Base-by-base conservation (phyloP, 768 basidiomycete species). In the Suillus luteus region DNA sequence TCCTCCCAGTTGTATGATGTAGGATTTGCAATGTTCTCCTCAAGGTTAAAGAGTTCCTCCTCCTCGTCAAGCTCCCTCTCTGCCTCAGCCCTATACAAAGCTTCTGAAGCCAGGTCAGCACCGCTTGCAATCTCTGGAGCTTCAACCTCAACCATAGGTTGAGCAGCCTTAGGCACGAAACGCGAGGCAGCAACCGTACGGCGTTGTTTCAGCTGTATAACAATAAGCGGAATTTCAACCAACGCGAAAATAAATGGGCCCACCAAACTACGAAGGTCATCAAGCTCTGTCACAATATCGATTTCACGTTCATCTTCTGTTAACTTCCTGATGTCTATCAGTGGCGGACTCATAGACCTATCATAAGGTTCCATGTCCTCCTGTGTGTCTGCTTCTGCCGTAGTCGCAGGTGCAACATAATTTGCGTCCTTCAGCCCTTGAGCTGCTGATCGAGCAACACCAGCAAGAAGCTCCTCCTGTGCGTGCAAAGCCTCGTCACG, bases 1-100 rank as follows among this genome's bases (percentile, higher is more conserved):
- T 99, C 97, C 79, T 96, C 95, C 97, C 96, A 99, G 70, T 93
- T 93, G 76, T 99, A 99, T 4, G 89, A 87, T 1, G 88, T 90
- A 17, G 92, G 90, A 68, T 93, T 87, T 19, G 81, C 80, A 59
- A 97, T 89, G 64, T 90, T 89, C 75, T 95, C 95, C 75, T 98
- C 95, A 33, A 95, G 82, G 71, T 96, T 96, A 82, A 96, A 97
- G 5, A 96, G 76, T 71, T 97, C 96, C 73, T 98, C 95, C 75
- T 97, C 96, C 69, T 96, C 95, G 67, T 99, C 96, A 63, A 98
- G 82, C 61, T 97, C 93, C 67, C 89, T 89, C 73, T 95, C 94
- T 9, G 93, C 93, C 74, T 96, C 95, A 0, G 91, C 93, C 68
- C 92, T 87, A 70, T 95, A 96, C 60, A 96, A 76, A 12, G 93